Conservation (phyloP, 208 protist genomes). For the Sergeia podlipaevii region DNA sequence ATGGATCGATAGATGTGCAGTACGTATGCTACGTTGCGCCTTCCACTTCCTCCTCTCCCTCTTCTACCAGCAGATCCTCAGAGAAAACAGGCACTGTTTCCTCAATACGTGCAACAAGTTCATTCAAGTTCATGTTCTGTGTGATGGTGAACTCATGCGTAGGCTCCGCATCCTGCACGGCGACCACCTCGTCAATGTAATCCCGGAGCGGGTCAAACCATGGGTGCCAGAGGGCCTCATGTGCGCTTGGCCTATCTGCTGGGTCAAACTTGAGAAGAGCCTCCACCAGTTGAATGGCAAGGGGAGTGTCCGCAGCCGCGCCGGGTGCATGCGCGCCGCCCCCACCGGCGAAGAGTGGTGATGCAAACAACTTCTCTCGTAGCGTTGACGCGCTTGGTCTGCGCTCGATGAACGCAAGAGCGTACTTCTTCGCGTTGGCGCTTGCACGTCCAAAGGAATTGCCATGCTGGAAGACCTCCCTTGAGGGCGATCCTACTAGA, state of each 20-base stretch:
- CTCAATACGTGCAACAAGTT: slow-evolving; percentile 68
- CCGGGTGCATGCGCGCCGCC: slow-evolving; percentile 66
- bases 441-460: slow-evolving; percentile 86
- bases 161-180: slow-evolving; percentile 49
- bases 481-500: slow-evolving; percentile 92
- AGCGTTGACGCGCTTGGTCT: slow-evolving; percentile 51
- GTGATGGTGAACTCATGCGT: slow-evolving; percentile 47
- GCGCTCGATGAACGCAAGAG: slow-evolving; percentile 60
- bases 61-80: slow-evolving; percentile 67
- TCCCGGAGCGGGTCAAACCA: slow-evolving; percentile 80
- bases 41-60: slow-evolving; percentile 14
- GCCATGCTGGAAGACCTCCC: slow-evolving; percentile 66
- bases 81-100: slow-evolving; percentile 84
- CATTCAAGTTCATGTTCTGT: slow-evolving; percentile 40
- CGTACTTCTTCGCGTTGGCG: slow-evolving; percentile 82
- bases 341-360: slow-evolving; percentile 62
- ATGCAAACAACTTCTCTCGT: slow-evolving; percentile 35
- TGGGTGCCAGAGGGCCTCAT: slow-evolving; percentile 71
- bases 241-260: slow-evolving; percentile 61
- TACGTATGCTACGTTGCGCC: no score
- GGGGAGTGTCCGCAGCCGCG: slow-evolving; percentile 15
- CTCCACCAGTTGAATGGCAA: slow-evolving; percentile 64
- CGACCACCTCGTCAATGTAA: slow-evolving; percentile 80
- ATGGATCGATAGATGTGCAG: neutral
- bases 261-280: slow-evolving; percentile 85